phyloP scores from a whole-genome alignment of 441 rosid species.

The Brassica balearica region DNA sequence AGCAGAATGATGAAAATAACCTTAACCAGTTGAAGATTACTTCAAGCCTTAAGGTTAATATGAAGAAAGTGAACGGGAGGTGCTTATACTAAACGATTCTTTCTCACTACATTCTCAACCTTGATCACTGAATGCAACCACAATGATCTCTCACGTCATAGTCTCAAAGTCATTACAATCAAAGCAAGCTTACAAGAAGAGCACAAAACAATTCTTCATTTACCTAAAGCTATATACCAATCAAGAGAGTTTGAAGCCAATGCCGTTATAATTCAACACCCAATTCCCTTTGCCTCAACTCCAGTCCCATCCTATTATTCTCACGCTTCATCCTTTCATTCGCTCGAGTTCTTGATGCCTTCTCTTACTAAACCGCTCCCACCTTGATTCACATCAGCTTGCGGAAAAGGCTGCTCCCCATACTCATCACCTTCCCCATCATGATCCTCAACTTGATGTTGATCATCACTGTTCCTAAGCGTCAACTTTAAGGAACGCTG shows the following conservation, averaged over 20 bases:
- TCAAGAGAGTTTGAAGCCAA: neutral
- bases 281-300: neutral
- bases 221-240: constrained; percentile 10
- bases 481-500: neutral
- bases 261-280: constrained; percentile 43
- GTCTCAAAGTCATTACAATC: constrained; percentile 20
- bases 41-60: neutral
- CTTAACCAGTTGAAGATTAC: neutral
- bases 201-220: no score
- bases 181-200: constrained; percentile 14
- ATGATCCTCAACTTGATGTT: no score
- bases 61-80: neutral
- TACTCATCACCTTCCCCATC: no score
- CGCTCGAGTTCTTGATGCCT: neutral
- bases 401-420: no score
- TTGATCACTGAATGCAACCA: constrained; percentile 16
- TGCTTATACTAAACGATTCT: constrained; percentile 7
- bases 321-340: neutral
- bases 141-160: constrained; percentile 36
- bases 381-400: neutral
- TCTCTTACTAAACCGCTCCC: neutral
- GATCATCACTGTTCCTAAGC: neutral
- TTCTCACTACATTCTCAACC: constrained; percentile 11
- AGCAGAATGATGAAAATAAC: neutral
- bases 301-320: neutral